Evolutionary conservation across 352 stramenopile species (phyloP).

Genomic region (Phytophthora capsici): DNA sequence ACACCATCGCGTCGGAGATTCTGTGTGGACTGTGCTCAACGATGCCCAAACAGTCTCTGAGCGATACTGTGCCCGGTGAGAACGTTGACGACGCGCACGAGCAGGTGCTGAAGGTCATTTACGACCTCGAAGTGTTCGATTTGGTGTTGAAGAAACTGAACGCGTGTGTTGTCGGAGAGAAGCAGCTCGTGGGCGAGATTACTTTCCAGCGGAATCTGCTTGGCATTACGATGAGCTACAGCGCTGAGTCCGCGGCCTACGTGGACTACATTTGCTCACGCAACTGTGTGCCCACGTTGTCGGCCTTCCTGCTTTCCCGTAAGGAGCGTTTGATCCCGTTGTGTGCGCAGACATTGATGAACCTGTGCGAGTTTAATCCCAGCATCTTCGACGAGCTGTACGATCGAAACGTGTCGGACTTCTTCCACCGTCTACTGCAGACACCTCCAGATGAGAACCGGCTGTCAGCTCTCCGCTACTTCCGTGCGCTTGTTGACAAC

Average conservation of each 20-base stretch:
- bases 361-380: constrained; percentile 76
- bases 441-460: constrained; percentile 81
- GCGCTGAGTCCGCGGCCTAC: constrained; percentile 57
- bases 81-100: constrained; percentile 38
- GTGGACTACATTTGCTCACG: constrained; percentile 67
- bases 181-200: constrained; percentile 80
- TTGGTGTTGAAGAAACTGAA: constrained; percentile 77
- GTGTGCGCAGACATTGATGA: constrained; percentile 78
- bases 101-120: constrained; percentile 59
- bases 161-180: constrained; percentile 63
- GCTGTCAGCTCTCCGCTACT: constrained; percentile 75
- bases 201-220: constrained; percentile 82
- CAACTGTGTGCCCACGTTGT: constrained; percentile 59
- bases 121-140: constrained; percentile 69
- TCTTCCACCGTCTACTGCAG: constrained; percentile 79
- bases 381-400: constrained; percentile 72
- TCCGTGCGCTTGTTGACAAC: constrained; percentile 63
- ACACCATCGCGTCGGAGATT: constrained; percentile 76
- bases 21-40: constrained; percentile 72
- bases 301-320: constrained; percentile 70
- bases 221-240: constrained; percentile 81
- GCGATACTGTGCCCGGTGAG: constrained; percentile 16
- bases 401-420: constrained; percentile 69
- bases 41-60: constrained; percentile 33
- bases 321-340: constrained; percentile 72